These are phyloP conservation scores for Wallacemonas sp. DNA, from an alignment of 208 protist species.

Conservation along the genomic window DNA sequence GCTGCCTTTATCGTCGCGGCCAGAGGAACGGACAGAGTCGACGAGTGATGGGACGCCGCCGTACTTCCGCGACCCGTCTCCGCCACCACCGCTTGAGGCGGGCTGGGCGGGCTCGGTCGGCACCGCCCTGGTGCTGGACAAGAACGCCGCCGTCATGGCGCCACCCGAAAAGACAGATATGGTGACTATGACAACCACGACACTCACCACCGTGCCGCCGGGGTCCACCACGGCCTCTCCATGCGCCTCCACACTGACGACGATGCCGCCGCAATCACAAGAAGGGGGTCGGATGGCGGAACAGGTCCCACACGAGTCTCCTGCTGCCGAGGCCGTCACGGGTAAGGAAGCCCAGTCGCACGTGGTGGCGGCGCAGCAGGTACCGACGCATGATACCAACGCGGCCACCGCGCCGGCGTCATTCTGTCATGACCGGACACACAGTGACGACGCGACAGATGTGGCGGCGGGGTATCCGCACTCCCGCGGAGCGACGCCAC, in stretches of 20 bases:
- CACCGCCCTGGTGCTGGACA: not conserved
- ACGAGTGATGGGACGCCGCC: not conserved
- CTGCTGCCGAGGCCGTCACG: too few relatives aligned
- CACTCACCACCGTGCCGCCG: not conserved
- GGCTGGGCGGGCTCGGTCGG: not conserved
- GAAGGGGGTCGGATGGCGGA: too few relatives aligned
- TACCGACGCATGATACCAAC: too few relatives aligned
- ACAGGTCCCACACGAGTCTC: not conserved
- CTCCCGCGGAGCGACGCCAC: too few relatives aligned
- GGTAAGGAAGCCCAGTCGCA: too few relatives aligned
- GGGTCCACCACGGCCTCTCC: too few relatives aligned
- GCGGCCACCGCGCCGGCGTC: constrained; percentile 1
- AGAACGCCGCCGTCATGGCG: not conserved
- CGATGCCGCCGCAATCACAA: too few relatives aligned
- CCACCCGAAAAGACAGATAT: not conserved
- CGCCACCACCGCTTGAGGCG: not conserved
- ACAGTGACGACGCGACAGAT: not conserved
- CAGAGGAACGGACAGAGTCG: not conserved
- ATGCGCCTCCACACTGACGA: too few relatives aligned
- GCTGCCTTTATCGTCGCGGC: not conserved
- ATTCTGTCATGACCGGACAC: not conserved
- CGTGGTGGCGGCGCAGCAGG: too few relatives aligned
- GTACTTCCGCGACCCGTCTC: not conserved
- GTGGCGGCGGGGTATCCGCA: too few relatives aligned
- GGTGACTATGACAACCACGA: not conserved